These are phyloP conservation scores for Coleophoma eucalyptorum DNA, from an alignment of 2,329 filamentous ascomycete genomes.

Conservation along the genomic window DNA sequence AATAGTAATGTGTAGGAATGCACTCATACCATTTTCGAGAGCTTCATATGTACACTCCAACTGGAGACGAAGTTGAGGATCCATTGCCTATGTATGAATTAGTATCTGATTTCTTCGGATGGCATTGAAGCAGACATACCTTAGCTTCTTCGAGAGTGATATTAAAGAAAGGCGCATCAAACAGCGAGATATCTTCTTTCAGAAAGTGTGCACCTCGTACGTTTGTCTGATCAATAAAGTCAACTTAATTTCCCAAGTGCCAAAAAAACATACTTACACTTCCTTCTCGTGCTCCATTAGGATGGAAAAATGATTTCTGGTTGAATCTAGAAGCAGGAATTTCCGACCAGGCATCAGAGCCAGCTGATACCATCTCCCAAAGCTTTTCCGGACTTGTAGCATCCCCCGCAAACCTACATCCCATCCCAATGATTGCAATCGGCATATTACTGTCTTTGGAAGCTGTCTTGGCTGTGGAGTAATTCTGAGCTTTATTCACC, in stretches of 20 bases:
- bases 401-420: constrained; percentile 27
- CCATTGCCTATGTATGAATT: constrained; percentile 10
- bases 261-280: neutral
- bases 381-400: constrained; percentile 28
- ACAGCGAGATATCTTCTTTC: constrained; percentile 5
- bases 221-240: neutral
- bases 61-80: constrained; percentile 4
- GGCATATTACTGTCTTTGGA: constrained; percentile 5
- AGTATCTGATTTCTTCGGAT: too few species aligned
- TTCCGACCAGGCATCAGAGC: constrained; percentile 26
- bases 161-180: constrained; percentile 10
- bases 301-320: neutral
- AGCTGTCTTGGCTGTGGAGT: too few species aligned
- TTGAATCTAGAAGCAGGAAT: constrained; percentile 8
- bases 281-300: neutral
- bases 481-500: neutral
- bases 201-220: constrained; percentile 6
- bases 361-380: constrained; percentile 28
- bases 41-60: constrained; percentile 5
- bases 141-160: constrained; percentile 11
- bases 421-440: constrained; percentile 28
- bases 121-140: neutral
- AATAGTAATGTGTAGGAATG: neutral
- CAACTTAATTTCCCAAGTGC: neutral
- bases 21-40: neutral